A percentile compares a stretch with the other conserved stretches of the same genome.
phyloP scores from a whole-genome alignment of 2,329 filamentous ascomycete species.

The Aspergillus viridinutans region DNA sequence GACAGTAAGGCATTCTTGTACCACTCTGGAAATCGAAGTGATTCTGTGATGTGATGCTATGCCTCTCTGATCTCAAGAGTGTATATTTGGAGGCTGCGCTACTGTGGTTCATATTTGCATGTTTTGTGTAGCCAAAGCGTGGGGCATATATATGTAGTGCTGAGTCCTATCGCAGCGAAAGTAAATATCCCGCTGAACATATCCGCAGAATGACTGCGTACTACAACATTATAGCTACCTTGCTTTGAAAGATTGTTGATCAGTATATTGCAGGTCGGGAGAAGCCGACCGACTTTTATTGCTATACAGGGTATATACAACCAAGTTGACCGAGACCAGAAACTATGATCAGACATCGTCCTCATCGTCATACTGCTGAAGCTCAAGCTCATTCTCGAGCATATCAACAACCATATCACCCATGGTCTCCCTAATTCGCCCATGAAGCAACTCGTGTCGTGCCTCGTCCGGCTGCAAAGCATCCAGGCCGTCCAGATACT shows the following conservation, averaged over 20 bases:
- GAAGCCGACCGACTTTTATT: not conserved
- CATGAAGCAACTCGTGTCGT: conserved; percentile 26
- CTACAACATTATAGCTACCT: not conserved
- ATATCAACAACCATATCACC: conserved; percentile 35
- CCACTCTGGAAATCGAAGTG: not conserved
- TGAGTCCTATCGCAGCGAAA: not conserved
- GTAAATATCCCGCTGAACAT: not conserved
- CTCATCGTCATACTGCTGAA: conserved; percentile 26
- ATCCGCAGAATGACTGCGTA: not conserved
- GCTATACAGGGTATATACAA: not conserved
- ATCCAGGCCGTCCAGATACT: conserved; percentile 33
- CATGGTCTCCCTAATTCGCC: conserved; percentile 27
- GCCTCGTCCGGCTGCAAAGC: conserved; percentile 21
- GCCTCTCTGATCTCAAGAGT: not conserved
- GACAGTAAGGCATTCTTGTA: not conserved
- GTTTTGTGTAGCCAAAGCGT: not conserved
- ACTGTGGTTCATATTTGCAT: not conserved
- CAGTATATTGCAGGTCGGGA: not conserved
- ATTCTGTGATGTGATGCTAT: not conserved
- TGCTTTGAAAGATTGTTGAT: not conserved
- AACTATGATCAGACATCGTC: conserved; percentile 7
- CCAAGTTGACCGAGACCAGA: not conserved
- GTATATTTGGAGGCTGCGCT: not conserved
- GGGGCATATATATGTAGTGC: not conserved
- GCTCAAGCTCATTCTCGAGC: conserved; percentile 34